phyloP scores from a whole-genome alignment of 2,329 filamentous ascomycete species.

The Fusarium agapanthi region DNA sequence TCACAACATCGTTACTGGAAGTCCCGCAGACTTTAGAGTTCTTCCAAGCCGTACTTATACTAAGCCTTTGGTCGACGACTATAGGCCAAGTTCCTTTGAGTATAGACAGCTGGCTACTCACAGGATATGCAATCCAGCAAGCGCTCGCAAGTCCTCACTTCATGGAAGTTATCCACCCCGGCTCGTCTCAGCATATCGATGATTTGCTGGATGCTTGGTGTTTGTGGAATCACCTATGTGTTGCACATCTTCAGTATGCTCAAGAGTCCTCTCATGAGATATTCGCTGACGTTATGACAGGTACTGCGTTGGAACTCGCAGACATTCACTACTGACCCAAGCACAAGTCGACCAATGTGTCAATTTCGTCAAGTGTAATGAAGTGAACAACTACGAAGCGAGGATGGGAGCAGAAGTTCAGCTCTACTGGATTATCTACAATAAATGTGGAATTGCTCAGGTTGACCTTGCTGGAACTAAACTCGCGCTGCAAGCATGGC shows the following conservation, averaged over 20 bases:
- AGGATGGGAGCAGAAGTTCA: conserved; percentile 43
- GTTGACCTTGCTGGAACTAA: conserved; percentile 15
- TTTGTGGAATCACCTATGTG: conserved; percentile 43
- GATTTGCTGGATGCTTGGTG: conserved; percentile 26
- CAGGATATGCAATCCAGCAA: conserved; percentile 40
- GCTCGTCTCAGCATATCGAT: background rate
- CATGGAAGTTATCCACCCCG: background rate
- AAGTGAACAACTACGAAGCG: conserved; percentile 36
- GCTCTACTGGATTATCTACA: conserved; percentile 43
- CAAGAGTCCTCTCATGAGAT: accelerated
- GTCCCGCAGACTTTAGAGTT: conserved; percentile 33
- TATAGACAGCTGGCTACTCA: conserved; percentile 43
- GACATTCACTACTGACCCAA: conserved; percentile 32
- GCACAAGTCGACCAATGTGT: conserved; percentile 35
- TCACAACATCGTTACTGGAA: conserved; percentile 19
- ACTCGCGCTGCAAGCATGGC: conserved; percentile 30
- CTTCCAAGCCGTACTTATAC: conserved; percentile 39
- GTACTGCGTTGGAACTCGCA: conserved; percentile 41
- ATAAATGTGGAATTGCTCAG: conserved; percentile 19
- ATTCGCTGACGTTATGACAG: background rate
- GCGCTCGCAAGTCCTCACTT: conserved; percentile 37
- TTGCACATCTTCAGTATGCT: conserved; percentile 41
- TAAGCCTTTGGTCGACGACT: conserved; percentile 43
- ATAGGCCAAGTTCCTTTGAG: conserved; percentile 41
- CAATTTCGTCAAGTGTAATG: conserved; percentile 6